These are phyloP conservation scores for Calvatia gigantea DNA, from an alignment of 768 basidiomycete genomes.

Conservation along the genomic window DNA sequence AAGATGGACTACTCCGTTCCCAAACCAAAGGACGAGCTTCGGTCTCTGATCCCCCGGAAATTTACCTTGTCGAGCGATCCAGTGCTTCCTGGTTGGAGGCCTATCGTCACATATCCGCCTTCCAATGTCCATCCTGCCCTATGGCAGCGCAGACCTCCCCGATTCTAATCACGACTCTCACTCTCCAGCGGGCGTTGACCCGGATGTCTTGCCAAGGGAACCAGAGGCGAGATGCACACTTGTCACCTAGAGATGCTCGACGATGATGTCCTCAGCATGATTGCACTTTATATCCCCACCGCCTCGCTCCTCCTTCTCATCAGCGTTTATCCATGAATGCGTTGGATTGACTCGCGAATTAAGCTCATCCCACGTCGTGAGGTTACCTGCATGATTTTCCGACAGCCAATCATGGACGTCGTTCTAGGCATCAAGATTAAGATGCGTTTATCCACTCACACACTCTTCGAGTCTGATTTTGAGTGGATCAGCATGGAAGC, in stretches of 20 bases:
- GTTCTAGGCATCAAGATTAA: conserved; percentile 39
- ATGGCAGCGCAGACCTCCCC: conserved; percentile 30
- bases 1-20: too few relatives aligned
- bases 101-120: conserved; percentile 23
- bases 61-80: conserved; percentile 23
- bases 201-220: background rate
- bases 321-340: conserved; percentile 37
- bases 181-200: background rate
- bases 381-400: conserved; percentile 44
- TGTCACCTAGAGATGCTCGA: conserved; percentile 32
- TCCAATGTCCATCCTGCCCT: conserved; percentile 31
- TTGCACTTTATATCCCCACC: conserved; percentile 31
- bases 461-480: conserved; percentile 40
- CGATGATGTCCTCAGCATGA: conserved; percentile 33
- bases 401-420: conserved; percentile 30
- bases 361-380: conserved; percentile 39
- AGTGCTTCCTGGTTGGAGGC: conserved; percentile 28
- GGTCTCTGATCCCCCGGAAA: too few relatives aligned
- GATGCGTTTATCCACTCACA: conserved; percentile 26
- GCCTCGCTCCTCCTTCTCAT: conserved; percentile 36
- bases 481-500: conserved; percentile 45
- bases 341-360: conserved; percentile 23
- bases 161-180: conserved; percentile 12
- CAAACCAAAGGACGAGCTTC: too few relatives aligned
- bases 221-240: background rate